Conservation (phyloP, 306 rosid species). For the Dalbergia oliveri region DNA sequence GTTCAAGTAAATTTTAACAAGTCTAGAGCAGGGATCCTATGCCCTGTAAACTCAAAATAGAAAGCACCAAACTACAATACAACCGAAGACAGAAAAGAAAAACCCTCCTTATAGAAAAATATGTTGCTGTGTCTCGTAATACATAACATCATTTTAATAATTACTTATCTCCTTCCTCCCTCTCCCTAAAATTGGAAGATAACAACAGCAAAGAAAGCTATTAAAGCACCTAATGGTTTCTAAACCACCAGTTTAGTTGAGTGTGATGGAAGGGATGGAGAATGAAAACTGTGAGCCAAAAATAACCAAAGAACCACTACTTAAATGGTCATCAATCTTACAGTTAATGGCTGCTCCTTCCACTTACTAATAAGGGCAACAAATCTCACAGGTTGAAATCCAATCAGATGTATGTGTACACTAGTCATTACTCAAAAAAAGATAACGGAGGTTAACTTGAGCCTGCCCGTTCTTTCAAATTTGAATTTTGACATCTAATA, state of each 20-base stretch:
- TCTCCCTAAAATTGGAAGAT: slow-evolving; percentile 12
- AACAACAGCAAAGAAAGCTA: slow-evolving; percentile 20
- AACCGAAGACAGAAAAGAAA: slow-evolving; percentile 7
- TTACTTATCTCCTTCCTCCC: slow-evolving; percentile 29
- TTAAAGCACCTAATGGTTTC: slow-evolving; percentile 22
- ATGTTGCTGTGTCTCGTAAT: slow-evolving; percentile 2
- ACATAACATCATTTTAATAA: slow-evolving; percentile 25
- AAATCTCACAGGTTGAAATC: neutral
- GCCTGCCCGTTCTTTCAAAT: neutral
- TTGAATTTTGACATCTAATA: slow-evolving; percentile 29
- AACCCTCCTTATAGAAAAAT: slow-evolving; percentile 5
- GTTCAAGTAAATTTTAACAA: slow-evolving; percentile 20
- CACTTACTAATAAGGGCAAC: neutral
- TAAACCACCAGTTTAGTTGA: slow-evolving; percentile 11
- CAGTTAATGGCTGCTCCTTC: neutral
- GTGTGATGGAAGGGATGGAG: neutral
- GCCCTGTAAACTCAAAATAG: neutral
- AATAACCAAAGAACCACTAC: slow-evolving; percentile 3
- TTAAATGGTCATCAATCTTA: slow-evolving; percentile 18
- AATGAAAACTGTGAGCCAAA: neutral
- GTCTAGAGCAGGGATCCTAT: neutral
- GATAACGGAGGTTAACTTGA: neutral
- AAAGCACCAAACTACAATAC: slow-evolving; percentile 18
- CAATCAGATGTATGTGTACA: slow-evolving; percentile 19
- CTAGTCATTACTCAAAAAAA: neutral